phyloP scores from a whole-genome alignment of 176 grass and related monocot genomes.

The Leersia perrieri region DNA sequence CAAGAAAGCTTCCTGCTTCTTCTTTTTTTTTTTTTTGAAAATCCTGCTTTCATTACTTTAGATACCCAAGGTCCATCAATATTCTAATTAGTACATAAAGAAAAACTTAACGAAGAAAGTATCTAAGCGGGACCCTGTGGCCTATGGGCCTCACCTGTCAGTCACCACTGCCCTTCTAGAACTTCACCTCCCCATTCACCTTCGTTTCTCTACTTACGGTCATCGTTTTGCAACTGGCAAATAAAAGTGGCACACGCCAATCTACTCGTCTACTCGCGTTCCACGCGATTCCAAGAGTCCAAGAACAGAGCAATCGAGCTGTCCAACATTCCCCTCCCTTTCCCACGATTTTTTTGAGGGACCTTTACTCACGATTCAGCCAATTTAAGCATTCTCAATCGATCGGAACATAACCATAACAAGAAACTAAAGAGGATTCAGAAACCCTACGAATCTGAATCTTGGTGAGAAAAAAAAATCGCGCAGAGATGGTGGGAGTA shows the following conservation, averaged over 20 bases:
- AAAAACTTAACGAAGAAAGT: too few species aligned
- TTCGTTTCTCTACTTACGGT: neutral
- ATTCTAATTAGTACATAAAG: neutral
- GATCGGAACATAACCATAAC: neutral
- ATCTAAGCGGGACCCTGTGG: neutral
- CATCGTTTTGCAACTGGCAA: neutral
- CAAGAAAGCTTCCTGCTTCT: too few species aligned
- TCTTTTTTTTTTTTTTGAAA: too few species aligned
- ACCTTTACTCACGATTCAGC: too few species aligned
- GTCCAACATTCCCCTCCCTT: neutral
- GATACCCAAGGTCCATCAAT: neutral
- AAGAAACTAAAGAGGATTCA: slow-evolving; percentile 15
- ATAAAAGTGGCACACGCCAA: neutral
- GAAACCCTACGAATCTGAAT: slow-evolving; percentile 15
- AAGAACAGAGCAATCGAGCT: slow-evolving; percentile 11
- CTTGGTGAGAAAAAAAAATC: neutral
- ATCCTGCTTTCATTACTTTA: too few species aligned
- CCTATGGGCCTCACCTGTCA: neutral
- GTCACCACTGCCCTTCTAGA: neutral
- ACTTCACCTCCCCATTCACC: neutral
- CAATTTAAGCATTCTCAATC: slow-evolving; percentile 13
- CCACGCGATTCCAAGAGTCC: neutral
- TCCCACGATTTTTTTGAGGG: neutral
- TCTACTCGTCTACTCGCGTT: neutral
- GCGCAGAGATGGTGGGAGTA: neutral